A percentile compares a stretch with the other conserved stretches of the same genome.
These are phyloP conservation scores for Dothiorella sarmentorum DNA, from an alignment of 2,329 filamentous ascomycete species.

Conservation along the genomic window DNA sequence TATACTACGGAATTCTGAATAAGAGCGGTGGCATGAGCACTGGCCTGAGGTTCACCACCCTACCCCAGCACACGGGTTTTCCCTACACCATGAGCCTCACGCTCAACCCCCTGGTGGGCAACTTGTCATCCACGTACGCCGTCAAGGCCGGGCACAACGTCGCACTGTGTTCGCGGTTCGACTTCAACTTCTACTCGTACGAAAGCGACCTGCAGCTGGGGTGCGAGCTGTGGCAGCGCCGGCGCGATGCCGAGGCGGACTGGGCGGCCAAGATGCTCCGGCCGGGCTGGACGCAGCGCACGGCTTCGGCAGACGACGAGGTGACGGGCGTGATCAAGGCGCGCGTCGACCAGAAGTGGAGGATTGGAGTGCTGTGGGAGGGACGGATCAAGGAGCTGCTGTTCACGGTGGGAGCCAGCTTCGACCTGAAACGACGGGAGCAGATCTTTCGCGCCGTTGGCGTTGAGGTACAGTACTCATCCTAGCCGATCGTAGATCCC, in stretches of 20 bases:
- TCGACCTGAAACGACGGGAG: conserved; percentile 74
- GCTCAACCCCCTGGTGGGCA: conserved; percentile 90
- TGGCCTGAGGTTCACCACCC: conserved; percentile 82
- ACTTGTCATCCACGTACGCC: conserved; percentile 85
- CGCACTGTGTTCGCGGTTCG: conserved; percentile 83
- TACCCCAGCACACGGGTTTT: conserved; percentile 76
- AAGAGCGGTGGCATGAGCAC: conserved; percentile 90
- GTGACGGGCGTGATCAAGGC: conserved; percentile 88
- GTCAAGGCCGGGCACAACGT: conserved; percentile 81
- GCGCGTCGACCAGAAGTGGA: conserved; percentile 81
- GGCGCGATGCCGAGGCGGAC: conserved; percentile 6
- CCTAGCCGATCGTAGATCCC: conserved; percentile 48
- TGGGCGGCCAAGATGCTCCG: conserved; percentile 10
- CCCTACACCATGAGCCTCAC: conserved; percentile 93
- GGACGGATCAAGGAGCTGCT: conserved; percentile 87
- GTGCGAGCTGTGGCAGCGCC: conserved; percentile 83
- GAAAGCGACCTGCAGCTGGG: conserved; percentile 91
- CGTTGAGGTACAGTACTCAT: conserved; percentile 79
- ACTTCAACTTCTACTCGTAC: conserved; percentile 98
- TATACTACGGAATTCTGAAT: conserved; percentile 93
- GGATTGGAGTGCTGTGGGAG: conserved; percentile 86
- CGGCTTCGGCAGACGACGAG: conserved; percentile 54
- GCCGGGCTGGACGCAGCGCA: conserved; percentile 34
- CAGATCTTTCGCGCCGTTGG: conserved; percentile 75
- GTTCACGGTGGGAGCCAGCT: conserved; percentile 82